phyloP scores from a whole-genome alignment of 139 green algal species.

The Astrephomene gubernaculifera region DNA sequence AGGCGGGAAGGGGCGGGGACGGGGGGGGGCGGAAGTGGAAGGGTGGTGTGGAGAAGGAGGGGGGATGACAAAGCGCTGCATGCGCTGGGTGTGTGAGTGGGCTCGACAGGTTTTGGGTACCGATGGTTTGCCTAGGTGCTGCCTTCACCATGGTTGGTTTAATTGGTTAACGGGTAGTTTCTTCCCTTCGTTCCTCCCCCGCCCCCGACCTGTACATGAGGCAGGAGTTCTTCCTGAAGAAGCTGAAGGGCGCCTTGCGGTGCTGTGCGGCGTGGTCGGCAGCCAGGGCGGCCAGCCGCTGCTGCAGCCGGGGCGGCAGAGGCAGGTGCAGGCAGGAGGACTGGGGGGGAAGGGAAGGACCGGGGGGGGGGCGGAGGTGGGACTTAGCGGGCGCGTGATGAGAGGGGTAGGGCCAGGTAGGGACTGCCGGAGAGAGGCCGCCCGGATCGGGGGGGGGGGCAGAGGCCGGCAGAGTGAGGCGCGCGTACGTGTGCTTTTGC shows the following conservation, averaged over 20 bases:
- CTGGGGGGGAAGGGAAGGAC: neutral
- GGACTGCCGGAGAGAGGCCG: no score
- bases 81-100: no score
- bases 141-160: no score
- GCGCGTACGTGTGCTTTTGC: no score
- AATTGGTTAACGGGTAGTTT: no score
- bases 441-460: no score
- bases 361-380: neutral
- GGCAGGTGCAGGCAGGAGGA: conserved; percentile 37
- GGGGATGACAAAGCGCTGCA: no score
- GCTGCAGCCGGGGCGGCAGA: conserved; percentile 8
- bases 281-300: conserved; percentile 16
- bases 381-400: neutral
- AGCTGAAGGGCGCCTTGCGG: conserved; percentile 32
- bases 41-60: neutral
- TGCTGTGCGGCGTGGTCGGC: conserved; percentile 32
- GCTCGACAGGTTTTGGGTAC: no score
- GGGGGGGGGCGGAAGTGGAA: no score
- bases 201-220: conserved; percentile 49
- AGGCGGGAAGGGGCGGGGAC: neutral
- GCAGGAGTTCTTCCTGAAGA: conserved; percentile 41
- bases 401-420: neutral
- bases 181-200: no score
- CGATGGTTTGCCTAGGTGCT: no score
- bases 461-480: no score